Evolutionary conservation across 2,329 filamentous ascomycete species (phyloP).

Genomic region (Pyrenophora graminea): DNA sequence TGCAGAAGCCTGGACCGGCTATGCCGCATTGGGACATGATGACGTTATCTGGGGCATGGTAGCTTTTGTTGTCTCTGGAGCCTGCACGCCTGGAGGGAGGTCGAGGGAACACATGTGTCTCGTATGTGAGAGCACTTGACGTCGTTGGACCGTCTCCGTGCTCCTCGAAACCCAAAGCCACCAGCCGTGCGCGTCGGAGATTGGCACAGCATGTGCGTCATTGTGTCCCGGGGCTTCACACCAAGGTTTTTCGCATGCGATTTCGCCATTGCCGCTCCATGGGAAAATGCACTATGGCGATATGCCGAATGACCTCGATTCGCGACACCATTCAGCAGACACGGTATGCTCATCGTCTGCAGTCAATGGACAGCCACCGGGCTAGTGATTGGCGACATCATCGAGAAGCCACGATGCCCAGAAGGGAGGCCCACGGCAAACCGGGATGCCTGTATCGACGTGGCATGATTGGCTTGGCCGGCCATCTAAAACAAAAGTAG

Average conservation of each 20-base stretch:
- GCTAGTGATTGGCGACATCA: conserved; percentile 25
- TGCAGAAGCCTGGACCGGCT: conserved; percentile 13
- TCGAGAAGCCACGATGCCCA: conserved; percentile 12
- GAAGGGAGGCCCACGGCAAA: conserved; percentile 3
- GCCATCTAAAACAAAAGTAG: conserved; percentile 8
- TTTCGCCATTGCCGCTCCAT: neutral
- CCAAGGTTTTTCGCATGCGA: no score
- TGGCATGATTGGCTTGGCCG: conserved; percentile 14
- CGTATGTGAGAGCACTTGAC: conserved; percentile 5
- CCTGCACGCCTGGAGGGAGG: conserved; percentile 2
- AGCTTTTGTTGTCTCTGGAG: neutral
- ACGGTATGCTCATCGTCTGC: neutral
- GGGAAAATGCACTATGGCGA: neutral
- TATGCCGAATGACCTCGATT: conserved; percentile 2
- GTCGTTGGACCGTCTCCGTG: conserved; percentile 4
- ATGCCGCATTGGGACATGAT: conserved; percentile 13
- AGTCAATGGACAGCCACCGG: conserved; percentile 10
- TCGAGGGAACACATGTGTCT: conserved; percentile 11
- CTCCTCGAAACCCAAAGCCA: neutral
- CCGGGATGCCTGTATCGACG: conserved; percentile 16
- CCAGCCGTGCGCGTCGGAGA: neutral
- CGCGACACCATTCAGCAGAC: conserved; percentile 9
- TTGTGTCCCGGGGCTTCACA: neutral
- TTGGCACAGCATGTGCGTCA: conserved; percentile 1
- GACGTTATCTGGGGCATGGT: conserved; percentile 22